Conservation (phyloP, 306 rosid species). For the Clitoria ternatea region DNA sequence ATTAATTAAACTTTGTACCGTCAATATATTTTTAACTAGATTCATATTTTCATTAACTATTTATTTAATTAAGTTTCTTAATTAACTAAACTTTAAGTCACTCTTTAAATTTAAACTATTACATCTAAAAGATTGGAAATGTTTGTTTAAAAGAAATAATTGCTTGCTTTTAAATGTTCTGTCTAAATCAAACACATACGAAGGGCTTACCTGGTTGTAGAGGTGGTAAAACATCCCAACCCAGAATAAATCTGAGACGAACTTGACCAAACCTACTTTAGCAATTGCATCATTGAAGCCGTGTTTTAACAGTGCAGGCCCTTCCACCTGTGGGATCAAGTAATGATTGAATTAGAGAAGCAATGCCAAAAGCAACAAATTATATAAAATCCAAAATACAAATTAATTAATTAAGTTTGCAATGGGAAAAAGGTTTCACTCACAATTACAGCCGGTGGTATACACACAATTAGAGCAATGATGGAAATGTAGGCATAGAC, state of each 20-base stretch:
- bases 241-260: conserved; percentile 83
- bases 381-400: conserved; percentile 1
- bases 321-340: conserved; percentile 58
- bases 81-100: too few relatives aligned
- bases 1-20: too few relatives aligned
- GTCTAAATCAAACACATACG: too few relatives aligned
- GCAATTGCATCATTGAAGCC: conserved; percentile 87
- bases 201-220: conserved; percentile 76
- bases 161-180: too few relatives aligned
- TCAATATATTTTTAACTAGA: too few relatives aligned
- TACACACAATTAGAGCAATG: conserved; percentile 83
- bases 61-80: not conserved
- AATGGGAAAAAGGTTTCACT: conserved; percentile 32
- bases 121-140: not conserved
- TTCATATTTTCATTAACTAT: not conserved
- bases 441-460: conserved; percentile 88
- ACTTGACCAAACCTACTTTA: conserved; percentile 82
- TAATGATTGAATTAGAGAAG: conserved; percentile 9
- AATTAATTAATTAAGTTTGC: not conserved
- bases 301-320: conserved; percentile 67
- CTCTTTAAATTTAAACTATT: conserved; percentile 5
- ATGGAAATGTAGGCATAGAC: conserved; percentile 89
- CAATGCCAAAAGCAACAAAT: not conserved
- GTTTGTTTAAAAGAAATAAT: too few relatives aligned
- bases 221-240: conserved; percentile 96